Evolutionary conservation across 2,329 filamentous ascomycete genomes (phyloP).

Genomic region (Exophiala sp.): DNA sequence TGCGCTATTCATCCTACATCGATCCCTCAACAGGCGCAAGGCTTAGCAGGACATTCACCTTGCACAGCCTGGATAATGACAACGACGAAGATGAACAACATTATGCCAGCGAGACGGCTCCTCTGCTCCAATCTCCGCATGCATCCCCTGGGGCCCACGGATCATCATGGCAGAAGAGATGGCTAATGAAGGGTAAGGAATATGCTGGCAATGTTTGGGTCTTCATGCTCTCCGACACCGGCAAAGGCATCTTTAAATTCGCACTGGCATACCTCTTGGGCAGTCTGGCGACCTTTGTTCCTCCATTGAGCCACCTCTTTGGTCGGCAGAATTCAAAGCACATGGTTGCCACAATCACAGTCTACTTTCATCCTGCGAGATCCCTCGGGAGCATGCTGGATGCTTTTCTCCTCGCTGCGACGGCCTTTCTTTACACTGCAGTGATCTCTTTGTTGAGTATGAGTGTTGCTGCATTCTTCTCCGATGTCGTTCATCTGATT

Average conservation of each 20-base stretch:
- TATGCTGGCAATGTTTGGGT: conserved; percentile 45
- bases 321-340: conserved; percentile 89
- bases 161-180: background rate
- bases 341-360: conserved; percentile 86
- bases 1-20: conserved; percentile 82
- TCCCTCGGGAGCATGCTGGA: conserved; percentile 87
- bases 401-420: conserved; percentile 70
- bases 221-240: conserved; percentile 69
- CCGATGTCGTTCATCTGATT: conserved; percentile 62
- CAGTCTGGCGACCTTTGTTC: conserved; percentile 79
- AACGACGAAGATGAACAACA: conserved; percentile 18
- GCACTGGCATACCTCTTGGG: conserved; percentile 84
- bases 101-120: conserved; percentile 10
- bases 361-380: conserved; percentile 89
- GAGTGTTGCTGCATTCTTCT: conserved; percentile 79
- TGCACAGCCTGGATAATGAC: conserved; percentile 54
- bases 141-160: background rate
- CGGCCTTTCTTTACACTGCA: conserved; percentile 75
- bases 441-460: conserved; percentile 79
- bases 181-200: conserved; percentile 25
- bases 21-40: conserved; percentile 83
- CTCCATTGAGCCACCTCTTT: conserved; percentile 66
- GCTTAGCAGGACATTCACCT: conserved; percentile 72
- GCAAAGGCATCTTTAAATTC: conserved; percentile 82
- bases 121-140: conserved; percentile 10